phyloP scores from a whole-genome alignment of 768 basidiomycete genomes.

The Lentinula raphanica region DNA sequence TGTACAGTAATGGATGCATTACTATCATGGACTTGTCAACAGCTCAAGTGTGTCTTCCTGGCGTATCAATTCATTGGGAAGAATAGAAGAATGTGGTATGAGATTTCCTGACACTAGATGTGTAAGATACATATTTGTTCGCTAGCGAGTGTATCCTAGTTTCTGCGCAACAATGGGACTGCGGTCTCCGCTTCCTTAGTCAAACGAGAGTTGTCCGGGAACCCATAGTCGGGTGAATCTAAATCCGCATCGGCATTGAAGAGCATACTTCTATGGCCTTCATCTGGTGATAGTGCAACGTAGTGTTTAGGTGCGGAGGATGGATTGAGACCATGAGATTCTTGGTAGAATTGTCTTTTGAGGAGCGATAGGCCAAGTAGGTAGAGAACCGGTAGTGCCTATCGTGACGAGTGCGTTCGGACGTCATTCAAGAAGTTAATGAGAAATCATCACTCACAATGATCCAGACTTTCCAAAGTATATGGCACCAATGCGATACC shows the following conservation, averaged over 20 bases:
- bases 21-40: too few species aligned
- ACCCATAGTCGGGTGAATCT: neutral
- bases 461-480: constrained; percentile 42
- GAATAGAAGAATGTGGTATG: too few species aligned
- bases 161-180: neutral
- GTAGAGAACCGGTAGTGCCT: constrained; percentile 1
- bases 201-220: neutral
- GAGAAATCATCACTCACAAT: constrained; percentile 28
- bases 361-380: constrained; percentile 2
- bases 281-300: constrained; percentile 5
- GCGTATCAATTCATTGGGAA: too few species aligned
- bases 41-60: too few species aligned
- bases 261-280: neutral
- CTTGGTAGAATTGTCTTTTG: constrained; percentile 8
- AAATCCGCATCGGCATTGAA: neutral
- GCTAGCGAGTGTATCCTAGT: neutral
- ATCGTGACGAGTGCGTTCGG: neutral
- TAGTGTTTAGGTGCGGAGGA: neutral
- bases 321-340: neutral
- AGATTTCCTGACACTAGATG: too few species aligned
- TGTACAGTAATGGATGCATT: neutral
- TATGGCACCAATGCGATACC: constrained; percentile 31
- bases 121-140: too few species aligned
- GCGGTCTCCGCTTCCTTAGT: neutral
- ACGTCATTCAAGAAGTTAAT: neutral